These are phyloP conservation scores for Entomortierella lignicola DNA, from an alignment of 192 early-diverging fungal species.

Conservation along the genomic window DNA sequence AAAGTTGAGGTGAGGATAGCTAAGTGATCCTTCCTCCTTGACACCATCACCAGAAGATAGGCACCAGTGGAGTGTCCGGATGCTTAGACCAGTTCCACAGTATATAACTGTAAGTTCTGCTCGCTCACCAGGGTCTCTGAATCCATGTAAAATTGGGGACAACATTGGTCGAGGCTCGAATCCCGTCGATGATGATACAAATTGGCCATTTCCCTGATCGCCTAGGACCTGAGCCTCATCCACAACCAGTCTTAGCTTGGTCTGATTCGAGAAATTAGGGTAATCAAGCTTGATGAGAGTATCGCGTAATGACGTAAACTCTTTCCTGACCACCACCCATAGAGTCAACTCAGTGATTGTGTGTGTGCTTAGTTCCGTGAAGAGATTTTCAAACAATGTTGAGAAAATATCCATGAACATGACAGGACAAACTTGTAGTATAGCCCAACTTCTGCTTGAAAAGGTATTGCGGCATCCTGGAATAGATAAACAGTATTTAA, in stretches of 20 bases:
- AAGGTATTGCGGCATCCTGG: background rate
- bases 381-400: background rate
- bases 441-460: background rate
- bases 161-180: too few species aligned
- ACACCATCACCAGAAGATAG: too few species aligned
- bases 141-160: background rate
- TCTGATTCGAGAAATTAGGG: background rate
- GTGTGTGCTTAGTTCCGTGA: background rate
- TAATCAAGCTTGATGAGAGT: background rate
- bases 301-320: background rate
- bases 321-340: background rate
- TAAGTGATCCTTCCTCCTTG: too few species aligned
- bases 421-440: background rate
- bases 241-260: background rate
- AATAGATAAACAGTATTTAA: background rate
- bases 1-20: too few species aligned
- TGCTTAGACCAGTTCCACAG: conserved; percentile 5
- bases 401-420: conserved; percentile 1
- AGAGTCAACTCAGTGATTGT: background rate
- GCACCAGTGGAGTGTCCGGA: background rate
- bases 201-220: too few species aligned
- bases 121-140: background rate
- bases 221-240: background rate
- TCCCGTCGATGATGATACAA: too few species aligned
- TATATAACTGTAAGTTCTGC: background rate